These are phyloP conservation scores for Pulveroboletus sp. DNA, from an alignment of 1,284 basidiomycete species.

Conservation along the genomic window DNA sequence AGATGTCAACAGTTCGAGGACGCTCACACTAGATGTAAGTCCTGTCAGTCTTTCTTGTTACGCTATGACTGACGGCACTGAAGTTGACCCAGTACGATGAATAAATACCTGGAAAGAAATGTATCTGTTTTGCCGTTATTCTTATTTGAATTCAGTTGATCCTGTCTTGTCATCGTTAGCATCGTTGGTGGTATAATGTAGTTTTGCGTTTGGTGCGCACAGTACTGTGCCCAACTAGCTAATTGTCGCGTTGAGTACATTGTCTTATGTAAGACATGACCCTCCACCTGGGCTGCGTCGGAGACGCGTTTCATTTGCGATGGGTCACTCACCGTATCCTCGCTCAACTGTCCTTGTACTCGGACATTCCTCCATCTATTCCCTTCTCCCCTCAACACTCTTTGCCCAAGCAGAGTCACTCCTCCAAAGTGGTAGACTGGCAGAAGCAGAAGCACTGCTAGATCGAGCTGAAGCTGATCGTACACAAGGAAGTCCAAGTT, in stretches of 20 bases:
- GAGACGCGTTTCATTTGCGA: conserved; percentile 12
- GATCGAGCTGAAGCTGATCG: conserved; percentile 38
- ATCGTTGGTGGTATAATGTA: conserved; percentile 10
- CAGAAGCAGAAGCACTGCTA: conserved; percentile 64
- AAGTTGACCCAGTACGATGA: conserved; percentile 46
- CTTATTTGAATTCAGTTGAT: conserved; percentile 27
- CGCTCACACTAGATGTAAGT: conserved; percentile 88
- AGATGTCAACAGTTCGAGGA: conserved; percentile 87
- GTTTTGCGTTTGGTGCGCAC: background rate
- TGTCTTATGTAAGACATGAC: conserved; percentile 18
- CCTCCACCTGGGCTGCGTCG: background rate
- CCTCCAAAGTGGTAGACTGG: conserved; percentile 61
- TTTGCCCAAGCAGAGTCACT: conserved; percentile 74
- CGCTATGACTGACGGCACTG: conserved; percentile 7
- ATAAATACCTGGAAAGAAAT: conserved; percentile 23
- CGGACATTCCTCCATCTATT: conserved; percentile 60
- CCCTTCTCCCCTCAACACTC: conserved; percentile 70
- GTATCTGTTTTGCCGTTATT: conserved; percentile 17
- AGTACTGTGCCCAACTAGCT: too few relatives aligned
- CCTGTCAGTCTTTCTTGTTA: background rate
- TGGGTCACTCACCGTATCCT: conserved; percentile 46
- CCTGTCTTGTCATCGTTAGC: conserved; percentile 3
- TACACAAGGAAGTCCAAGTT: conserved; percentile 8
- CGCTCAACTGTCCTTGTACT: conserved; percentile 67
- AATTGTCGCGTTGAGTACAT: background rate